Evolutionary conservation across 2,329 filamentous ascomycete species (phyloP), one percentile per base, ranked within the genome.

Genomic region (Colletotrichum falcatum): DNA sequence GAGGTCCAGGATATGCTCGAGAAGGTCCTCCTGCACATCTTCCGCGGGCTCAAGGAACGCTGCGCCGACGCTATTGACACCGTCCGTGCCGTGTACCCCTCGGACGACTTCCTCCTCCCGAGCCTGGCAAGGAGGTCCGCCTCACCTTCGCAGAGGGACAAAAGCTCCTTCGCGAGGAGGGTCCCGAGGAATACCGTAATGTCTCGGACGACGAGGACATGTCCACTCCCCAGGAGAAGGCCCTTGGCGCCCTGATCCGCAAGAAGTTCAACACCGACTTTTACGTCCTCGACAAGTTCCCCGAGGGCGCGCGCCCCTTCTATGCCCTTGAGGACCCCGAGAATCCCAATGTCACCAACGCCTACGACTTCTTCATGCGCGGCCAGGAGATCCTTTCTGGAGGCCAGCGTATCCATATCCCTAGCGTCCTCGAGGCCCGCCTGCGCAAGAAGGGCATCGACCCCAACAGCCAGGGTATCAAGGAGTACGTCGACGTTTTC

Each of bases 271-370:
- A 92, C 79, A 96, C 94, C 71, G 96, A 99, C 84, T 98, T 98
- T 84, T 98, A 97, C 84, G 91, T 97, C 28, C 88, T 99, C 73
- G 95, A 98, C 86, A 96, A 98, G 83, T 99, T 97, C 87, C 96
- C 96, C 54, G 90, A 96, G 81, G 86, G 87, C 46, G 93, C 96
- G 26, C 90, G 96, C 37, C 95, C 95, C 6, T 97, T 97, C 83
- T 98, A 98, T 83, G 94, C 95, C 72, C 94, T 95, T 84, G 90
- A 93, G 64, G 92, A 93, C 77, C 88, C 89, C 3, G 84, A 88
- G 53, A 88, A 85, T 88, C 65, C 85, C 18, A 49, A 42, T 2
- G 87, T 94, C 73, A 93, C 88, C 14, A 91, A 91, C 74, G 88
- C 88, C 16, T 90, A 87, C 75, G 94, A 97, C 81, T 94, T 97